A percentile compares a stretch with the other conserved stretches of the same genome.
These are phyloP conservation scores for Colletotrichum paranaense DNA, from an alignment of 2,329 filamentous ascomycete genomes.

Conservation along the genomic window DNA sequence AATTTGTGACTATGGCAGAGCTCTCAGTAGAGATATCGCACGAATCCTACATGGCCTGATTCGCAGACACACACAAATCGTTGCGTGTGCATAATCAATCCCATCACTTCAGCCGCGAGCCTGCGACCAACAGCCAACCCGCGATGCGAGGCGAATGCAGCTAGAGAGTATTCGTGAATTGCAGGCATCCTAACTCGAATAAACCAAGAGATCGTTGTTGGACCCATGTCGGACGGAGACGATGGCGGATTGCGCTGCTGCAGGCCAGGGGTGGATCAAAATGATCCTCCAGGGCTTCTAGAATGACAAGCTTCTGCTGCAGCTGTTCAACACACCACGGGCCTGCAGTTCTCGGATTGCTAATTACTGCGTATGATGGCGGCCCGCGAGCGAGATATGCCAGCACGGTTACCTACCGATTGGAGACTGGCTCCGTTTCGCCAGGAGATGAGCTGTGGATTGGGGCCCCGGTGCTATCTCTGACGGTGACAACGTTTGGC, in stretches of 20 bases:
- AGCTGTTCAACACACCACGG: not conserved
- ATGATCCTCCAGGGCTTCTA: conserved; percentile 30
- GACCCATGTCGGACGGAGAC: not conserved
- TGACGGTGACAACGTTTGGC: conserved; percentile 16
- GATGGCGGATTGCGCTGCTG: conserved; percentile 9
- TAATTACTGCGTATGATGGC: conserved; percentile 1
- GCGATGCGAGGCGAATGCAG: not conserved
- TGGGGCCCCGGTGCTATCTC: conserved; percentile 20
- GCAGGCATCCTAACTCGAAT: no score
- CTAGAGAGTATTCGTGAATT: not conserved
- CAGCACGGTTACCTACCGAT: conserved; percentile 23
- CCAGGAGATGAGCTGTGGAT: conserved; percentile 33
- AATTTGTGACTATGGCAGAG: conserved; percentile 7
- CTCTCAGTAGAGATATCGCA: conserved; percentile 7
- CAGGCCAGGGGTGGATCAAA: conserved; percentile 19
- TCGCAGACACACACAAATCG: conserved; percentile 18
- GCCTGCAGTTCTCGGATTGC: not conserved
- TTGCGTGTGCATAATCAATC: conserved; percentile 17
- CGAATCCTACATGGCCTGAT: not conserved
- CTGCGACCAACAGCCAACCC: not conserved
- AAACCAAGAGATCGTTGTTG: not conserved
- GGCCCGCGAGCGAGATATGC: conserved; percentile 17
- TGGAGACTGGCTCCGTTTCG: conserved; percentile 34
- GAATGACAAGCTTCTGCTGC: conserved; percentile 9
- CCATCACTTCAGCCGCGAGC: conserved; percentile 3